phyloP scores from a whole-genome alignment of 2,329 filamentous ascomycete species.

The Lasiodiplodia theobromae region DNA sequence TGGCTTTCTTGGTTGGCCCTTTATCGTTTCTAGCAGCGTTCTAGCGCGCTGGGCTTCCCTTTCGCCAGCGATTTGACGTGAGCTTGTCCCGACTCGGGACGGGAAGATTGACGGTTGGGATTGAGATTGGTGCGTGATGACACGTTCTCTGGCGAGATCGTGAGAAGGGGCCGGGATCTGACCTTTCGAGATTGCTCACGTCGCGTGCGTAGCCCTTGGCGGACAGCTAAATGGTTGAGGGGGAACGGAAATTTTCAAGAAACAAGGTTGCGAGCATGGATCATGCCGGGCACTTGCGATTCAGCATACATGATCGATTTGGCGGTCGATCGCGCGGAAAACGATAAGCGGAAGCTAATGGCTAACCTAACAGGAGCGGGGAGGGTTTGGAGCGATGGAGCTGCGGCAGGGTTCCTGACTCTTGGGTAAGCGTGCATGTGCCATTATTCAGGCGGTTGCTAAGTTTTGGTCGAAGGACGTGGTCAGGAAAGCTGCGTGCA shows the following conservation, averaged over 20 bases:
- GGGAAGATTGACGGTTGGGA: neutral
- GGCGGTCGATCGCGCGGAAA: slow-evolving; percentile 23
- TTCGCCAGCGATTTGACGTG: neutral
- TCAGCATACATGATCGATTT: slow-evolving; percentile 5
- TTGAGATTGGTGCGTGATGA: neutral
- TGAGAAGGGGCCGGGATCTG: neutral
- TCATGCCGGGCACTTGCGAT: slow-evolving; percentile 10
- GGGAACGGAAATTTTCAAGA: neutral
- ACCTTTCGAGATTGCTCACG: neutral
- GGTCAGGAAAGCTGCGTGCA: neutral
- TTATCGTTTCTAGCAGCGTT: slow-evolving; percentile 11
- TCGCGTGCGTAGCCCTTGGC: neutral
- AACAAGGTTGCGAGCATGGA: slow-evolving; percentile 16
- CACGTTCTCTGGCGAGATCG: neutral
- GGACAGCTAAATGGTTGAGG: neutral
- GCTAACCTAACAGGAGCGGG: neutral
- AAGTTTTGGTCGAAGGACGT: neutral
- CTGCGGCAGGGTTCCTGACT: slow-evolving; percentile 19
- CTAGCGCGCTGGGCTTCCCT: neutral
- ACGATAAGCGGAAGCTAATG: slow-evolving; percentile 25
- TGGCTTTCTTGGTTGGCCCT: neutral
- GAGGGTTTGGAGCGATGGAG: slow-evolving; percentile 11
- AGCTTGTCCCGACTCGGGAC: neutral
- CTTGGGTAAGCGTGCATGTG: neutral
- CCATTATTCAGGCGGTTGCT: neutral